Conservation (phyloP, 1,284 basidiomycete genomes). For the Cystobasidium slooffiae region DNA sequence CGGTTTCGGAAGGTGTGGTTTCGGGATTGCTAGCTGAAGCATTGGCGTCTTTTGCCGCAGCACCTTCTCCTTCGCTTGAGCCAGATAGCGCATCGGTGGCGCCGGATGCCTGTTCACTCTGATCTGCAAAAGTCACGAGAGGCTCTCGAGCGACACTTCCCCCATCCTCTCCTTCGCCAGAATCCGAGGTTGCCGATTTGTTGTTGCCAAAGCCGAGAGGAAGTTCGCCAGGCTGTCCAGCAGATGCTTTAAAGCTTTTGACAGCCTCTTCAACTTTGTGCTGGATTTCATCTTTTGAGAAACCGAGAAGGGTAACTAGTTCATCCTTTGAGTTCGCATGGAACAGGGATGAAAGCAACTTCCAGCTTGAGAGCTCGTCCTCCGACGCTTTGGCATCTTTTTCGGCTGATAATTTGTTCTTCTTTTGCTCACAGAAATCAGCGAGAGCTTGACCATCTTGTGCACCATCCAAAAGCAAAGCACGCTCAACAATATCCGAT, state of each 20-base stretch:
- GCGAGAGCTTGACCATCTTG: slow-evolving; percentile 67
- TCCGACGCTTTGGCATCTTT: slow-evolving; percentile 12
- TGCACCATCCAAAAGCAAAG: slow-evolving; percentile 71
- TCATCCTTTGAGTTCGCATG: slow-evolving; percentile 86
- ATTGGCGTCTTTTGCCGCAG: slow-evolving; percentile 58
- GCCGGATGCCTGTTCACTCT: slow-evolving; percentile 63
- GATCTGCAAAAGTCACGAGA: slow-evolving; percentile 75
- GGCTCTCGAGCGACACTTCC: slow-evolving; percentile 62
- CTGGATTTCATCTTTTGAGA: slow-evolving; percentile 85
- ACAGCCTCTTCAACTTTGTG: slow-evolving; percentile 80
- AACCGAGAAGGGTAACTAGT: slow-evolving; percentile 86
- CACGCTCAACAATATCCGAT: slow-evolving; percentile 74
- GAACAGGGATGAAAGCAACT: slow-evolving; percentile 82
- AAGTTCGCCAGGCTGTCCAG: slow-evolving; percentile 44
- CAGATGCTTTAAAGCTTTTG: slow-evolving; percentile 67
- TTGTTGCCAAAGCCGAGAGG: slow-evolving; percentile 40
- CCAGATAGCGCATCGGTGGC: slow-evolving; percentile 50
- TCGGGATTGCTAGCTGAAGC: slow-evolving; percentile 55
- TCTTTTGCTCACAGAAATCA: slow-evolving; percentile 69
- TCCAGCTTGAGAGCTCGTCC: slow-evolving; percentile 73
- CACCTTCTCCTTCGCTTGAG: slow-evolving; percentile 58
- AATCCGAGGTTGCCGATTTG: slow-evolving; percentile 51
- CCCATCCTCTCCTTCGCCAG: slow-evolving; percentile 41
- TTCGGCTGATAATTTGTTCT: slow-evolving; percentile 55
- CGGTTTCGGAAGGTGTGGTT: slow-evolving; percentile 69